These are phyloP conservation scores for Dendrobium huoshanense DNA, from an alignment of 106 monocot species.

Conservation along the genomic window DNA sequence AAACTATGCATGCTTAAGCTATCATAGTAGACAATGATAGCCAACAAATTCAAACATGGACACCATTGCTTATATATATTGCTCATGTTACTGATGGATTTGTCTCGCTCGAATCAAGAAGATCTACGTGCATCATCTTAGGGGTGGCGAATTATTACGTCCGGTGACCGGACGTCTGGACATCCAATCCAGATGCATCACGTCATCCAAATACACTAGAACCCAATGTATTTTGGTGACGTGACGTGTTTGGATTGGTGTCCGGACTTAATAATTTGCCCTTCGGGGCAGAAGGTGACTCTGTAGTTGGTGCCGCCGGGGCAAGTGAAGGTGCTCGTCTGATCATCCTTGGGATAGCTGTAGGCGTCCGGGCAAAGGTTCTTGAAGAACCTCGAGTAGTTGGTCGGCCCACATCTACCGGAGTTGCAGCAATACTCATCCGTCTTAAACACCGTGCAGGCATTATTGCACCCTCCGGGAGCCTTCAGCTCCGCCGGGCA, in stretches of 20 bases:
- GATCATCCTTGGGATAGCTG: conserved; percentile 30
- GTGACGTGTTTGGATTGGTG: too few relatives aligned
- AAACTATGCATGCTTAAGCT: too few relatives aligned
- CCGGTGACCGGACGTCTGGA: too few relatives aligned
- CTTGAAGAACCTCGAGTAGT: conserved; percentile 37
- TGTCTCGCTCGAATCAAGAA: too few relatives aligned
- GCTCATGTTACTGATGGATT: too few relatives aligned
- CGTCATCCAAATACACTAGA: too few relatives aligned
- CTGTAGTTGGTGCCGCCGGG: conserved; percentile 16
- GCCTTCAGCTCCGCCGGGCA: conserved; percentile 32
- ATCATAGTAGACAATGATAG: too few relatives aligned
- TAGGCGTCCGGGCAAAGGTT: conserved; percentile 19
- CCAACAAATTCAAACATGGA: too few relatives aligned
- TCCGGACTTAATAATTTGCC: too few relatives aligned
- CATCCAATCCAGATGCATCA: too few relatives aligned
- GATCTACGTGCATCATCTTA: neutral
- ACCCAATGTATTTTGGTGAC: too few relatives aligned
- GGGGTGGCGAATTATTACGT: neutral
- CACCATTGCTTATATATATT: too few relatives aligned
- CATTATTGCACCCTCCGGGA: conserved; percentile 36
- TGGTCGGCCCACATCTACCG: conserved; percentile 22
- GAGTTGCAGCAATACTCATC: conserved; percentile 32
- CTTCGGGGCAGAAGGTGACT: conserved; percentile 39
- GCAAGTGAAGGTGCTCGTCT: conserved; percentile 21
- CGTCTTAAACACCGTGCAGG: conserved; percentile 45